phyloP scores from a whole-genome alignment of 2,329 filamentous ascomycete genomes.

The Ceratocystis alfenasii region DNA sequence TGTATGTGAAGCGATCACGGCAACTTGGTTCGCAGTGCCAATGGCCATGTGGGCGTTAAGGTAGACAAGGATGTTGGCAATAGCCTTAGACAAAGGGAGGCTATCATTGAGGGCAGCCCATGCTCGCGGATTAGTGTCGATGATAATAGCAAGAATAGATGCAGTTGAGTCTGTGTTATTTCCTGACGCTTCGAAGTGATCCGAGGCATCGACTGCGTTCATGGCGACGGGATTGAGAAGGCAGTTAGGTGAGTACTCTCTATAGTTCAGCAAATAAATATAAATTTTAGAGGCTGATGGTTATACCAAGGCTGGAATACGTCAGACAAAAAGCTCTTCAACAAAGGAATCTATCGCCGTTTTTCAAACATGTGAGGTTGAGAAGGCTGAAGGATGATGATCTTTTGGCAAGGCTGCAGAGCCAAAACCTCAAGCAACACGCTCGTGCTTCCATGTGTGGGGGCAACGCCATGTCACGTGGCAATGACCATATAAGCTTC shows the following conservation, averaged over 20 bases:
- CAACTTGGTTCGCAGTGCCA: constrained; percentile 85
- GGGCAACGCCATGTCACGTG: constrained; percentile 19
- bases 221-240: constrained; percentile 31
- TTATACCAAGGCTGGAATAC: too few species aligned
- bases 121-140: constrained; percentile 93
- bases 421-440: neutral
- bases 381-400: constrained; percentile 18
- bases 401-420: constrained; percentile 1
- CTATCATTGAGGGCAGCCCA: constrained; percentile 68
- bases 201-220: constrained; percentile 45
- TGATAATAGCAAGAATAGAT: constrained; percentile 76
- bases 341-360: neutral
- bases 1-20: constrained; percentile 78
- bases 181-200: constrained; percentile 40
- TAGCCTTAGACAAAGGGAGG: constrained; percentile 68
- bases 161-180: constrained; percentile 43
- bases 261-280: too few species aligned
- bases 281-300: too few species aligned
- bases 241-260: too few species aligned
- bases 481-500: neutral
- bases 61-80: constrained; percentile 86
- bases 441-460: neutral
- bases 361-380: neutral
- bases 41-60: constrained; percentile 93
- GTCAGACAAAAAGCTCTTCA: neutral